Evolutionary conservation across 352 stramenopile species (phyloP), one percentile per base, ranked within the genome.

Genomic region (Globisporangium cederbergense): DNA sequence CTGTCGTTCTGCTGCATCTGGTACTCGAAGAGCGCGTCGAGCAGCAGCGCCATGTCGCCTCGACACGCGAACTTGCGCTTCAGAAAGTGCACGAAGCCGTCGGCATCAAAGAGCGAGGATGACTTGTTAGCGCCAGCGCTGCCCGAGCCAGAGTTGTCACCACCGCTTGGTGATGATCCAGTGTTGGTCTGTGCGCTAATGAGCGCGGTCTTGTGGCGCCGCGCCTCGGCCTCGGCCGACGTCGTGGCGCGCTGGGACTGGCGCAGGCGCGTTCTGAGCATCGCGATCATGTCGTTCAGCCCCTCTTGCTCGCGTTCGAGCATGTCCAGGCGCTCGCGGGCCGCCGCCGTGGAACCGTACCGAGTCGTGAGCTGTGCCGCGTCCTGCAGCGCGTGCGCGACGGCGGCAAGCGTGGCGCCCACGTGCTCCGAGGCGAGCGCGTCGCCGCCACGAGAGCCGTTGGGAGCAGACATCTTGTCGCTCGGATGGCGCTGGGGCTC

Each of bases 11-110:
- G 63, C n/a, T 68, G 49, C 32, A 32, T 50, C 20, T 68, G 62
- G 55, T 56, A 68, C 62, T 57, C 55, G 1, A 55, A 49, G 55
- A 71, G 52, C 58, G 71, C 65, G 5, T 68, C 58, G n/a, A 67
- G 54, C 30, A 81, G 58, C 43, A 79, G 52, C 46, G 60, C 4
- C 30, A 81, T 53, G 42, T 67, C 66, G 45, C 74, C 74, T 36
- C 73, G 63, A 32, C 74, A 81, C 52, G 65, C 69, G 43, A 71
- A 78, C 60, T 70, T 65, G 45, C 58, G 63, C 68, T 72, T 65
- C 13, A 81, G 51, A 54, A 76, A 74, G 13, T 66, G 46, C 8
- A 81, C 51, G 22, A 81, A 59, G 47, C 53, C 54, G 47, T 71
- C 64, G 2, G 61, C 63, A 22, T 66, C 60, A 52, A 72, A 70